These are phyloP conservation scores for Fusarium ambrosium DNA, from an alignment of 2,329 filamentous ascomycete species.

Conservation along the genomic window DNA sequence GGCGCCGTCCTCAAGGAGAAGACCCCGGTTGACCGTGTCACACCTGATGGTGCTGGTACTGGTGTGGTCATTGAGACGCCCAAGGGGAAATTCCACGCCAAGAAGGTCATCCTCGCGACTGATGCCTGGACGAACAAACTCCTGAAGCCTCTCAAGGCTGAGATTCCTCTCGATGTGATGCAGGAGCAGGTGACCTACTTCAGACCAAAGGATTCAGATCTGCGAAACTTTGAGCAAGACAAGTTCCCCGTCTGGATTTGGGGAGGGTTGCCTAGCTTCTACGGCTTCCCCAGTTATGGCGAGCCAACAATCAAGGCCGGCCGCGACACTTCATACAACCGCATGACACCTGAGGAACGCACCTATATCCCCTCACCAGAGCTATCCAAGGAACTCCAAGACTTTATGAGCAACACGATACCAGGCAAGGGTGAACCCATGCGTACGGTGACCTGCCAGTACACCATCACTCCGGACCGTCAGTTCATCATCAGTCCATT, in stretches of 20 bases:
- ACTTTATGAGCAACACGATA: conserved; percentile 25
- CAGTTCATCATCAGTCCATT: conserved; percentile 43
- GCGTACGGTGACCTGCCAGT: conserved; percentile 46
- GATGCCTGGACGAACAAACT: conserved; percentile 40
- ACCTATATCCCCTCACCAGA: conserved; percentile 25
- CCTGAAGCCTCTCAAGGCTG: conserved; percentile 15
- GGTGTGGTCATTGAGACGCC: conserved; percentile 27
- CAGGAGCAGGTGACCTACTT: conserved; percentile 43
- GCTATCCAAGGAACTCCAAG: conserved; percentile 13
- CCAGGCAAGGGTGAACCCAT: conserved; percentile 21
- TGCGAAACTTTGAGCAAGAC: not conserved
- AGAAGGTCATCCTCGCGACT: conserved; percentile 27
- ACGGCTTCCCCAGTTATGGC: conserved; percentile 32
- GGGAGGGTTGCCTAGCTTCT: conserved; percentile 20
- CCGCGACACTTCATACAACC: conserved; percentile 30
- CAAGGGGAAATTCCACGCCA: conserved; percentile 15
- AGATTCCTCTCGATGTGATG: conserved; percentile 36
- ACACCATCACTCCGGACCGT: conserved; percentile 42
- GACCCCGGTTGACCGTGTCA: conserved; percentile 15
- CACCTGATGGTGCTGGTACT: not conserved
- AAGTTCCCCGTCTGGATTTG: conserved; percentile 40
- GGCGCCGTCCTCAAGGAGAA: conserved; percentile 29
- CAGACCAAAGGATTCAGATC: conserved; percentile 21
- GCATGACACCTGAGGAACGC: conserved; percentile 29
- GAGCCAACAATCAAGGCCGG: conserved; percentile 38